Base-by-base conservation (phyloP, 2,329 filamentous ascomycete species). In the Lizonia empirigonia region DNA sequence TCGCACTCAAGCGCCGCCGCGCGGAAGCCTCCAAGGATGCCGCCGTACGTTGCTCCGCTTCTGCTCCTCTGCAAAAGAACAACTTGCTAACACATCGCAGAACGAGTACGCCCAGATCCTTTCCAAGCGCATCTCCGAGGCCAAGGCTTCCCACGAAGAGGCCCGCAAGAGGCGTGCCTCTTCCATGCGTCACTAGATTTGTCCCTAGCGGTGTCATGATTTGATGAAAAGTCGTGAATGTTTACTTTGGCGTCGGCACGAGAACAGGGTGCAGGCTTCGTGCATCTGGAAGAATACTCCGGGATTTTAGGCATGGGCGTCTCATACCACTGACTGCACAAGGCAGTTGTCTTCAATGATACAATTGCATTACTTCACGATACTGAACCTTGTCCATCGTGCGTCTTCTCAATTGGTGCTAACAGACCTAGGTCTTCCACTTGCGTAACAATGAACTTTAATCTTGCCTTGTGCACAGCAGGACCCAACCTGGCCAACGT, bases 1-100 rank as follows among this genome's bases (percentile, higher is more conserved):
- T 95, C 74, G 93, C 94, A 75, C 89, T 99, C 82, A 99, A 99
- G 91, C 91, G 93, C 80, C 93, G 94, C 80, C 90, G 91, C 77
- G 82, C 92, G 75, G 94, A 99, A 85, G 89, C 92, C 81, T 86
- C 91, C 83, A 97, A 97, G 87, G 94, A 99, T 78, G 93, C 96
- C 85, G 94, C 94, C 76, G 94, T 96, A 91, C 77, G 89, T 60
- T 49, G 15, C 27, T 10, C 22, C 19, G 44, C 27, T 26, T 10
- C 22, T 16, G 44, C 27, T 30, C 41, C 29, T 19, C 22, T 4
- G 27, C 9, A 16, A 8, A 15, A 20, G 7, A 26, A 8, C 6
- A 15, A 9, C 7, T 50, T 30, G 30, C 62, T 65, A 50, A 65
- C 35, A 32, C 12, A n/a, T 45, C 42, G 44, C 70, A 97, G 93